These are phyloP conservation scores for Aspergillus texensis DNA, from an alignment of 2,329 filamentous ascomycete genomes.

Conservation along the genomic window DNA sequence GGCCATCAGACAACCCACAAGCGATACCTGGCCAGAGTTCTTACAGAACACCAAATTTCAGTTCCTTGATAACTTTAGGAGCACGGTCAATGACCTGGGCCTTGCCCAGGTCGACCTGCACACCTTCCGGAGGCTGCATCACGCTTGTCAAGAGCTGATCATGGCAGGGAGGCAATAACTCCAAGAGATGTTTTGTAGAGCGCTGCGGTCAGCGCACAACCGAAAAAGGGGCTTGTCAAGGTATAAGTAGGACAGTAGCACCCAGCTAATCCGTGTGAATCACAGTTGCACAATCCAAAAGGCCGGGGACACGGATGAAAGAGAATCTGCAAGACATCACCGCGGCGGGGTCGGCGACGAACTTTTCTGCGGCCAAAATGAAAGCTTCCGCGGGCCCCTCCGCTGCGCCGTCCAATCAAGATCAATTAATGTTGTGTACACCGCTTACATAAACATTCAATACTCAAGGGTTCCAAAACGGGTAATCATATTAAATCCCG, in stretches of 20 bases:
- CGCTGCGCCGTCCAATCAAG: constrained; percentile 22
- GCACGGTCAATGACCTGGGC: constrained; percentile 86
- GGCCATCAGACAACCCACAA: background rate
- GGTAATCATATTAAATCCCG: background rate
- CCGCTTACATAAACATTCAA: background rate
- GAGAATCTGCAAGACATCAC: constrained; percentile 23
- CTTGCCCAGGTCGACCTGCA: constrained; percentile 62
- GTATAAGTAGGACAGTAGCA: background rate
- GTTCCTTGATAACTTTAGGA: constrained; percentile 87
- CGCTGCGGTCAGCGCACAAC: constrained; percentile 1
- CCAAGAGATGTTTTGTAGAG: constrained; percentile 11
- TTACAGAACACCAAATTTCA: constrained; percentile 92
- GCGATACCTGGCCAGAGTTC: constrained; percentile 23
- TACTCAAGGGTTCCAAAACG: background rate
- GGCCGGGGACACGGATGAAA: constrained; percentile 7
- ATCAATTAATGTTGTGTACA: background rate
- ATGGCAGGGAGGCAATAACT: constrained; percentile 38
- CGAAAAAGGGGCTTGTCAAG: background rate
- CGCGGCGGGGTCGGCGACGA: constrained; percentile 32
- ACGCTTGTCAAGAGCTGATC: constrained; percentile 38
- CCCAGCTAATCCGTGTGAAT: background rate
- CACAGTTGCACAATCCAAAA: background rate
- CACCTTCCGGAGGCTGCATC: constrained; percentile 47
- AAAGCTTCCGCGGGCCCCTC: constrained; percentile 18
- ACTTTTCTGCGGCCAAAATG: constrained; percentile 25